These are phyloP conservation scores for Hyaloscypha variabilis DNA, from an alignment of 495 filamentous ascomycete species.

Conservation along the genomic window DNA sequence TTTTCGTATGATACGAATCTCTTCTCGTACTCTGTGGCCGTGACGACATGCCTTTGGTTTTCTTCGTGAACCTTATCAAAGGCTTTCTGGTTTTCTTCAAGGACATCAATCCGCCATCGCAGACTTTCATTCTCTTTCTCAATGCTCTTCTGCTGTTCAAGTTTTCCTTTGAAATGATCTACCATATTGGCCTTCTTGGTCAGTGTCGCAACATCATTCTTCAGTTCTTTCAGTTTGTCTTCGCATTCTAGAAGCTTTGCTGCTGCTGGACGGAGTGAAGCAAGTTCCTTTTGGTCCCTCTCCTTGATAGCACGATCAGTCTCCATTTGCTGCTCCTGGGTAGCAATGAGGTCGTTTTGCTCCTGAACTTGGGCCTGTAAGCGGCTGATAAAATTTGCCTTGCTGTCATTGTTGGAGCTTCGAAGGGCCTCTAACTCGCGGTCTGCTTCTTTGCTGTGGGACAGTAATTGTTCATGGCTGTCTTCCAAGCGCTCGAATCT, in stretches of 20 bases:
- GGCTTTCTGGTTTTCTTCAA: slow-evolving; percentile 59
- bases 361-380: slow-evolving; percentile 42
- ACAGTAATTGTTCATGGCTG: slow-evolving; percentile 61
- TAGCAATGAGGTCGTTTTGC: slow-evolving; percentile 52
- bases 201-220: slow-evolving; percentile 72
- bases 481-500: slow-evolving; percentile 60
- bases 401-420: slow-evolving; percentile 20
- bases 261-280: slow-evolving; percentile 47
- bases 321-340: slow-evolving; percentile 58
- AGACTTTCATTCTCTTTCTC: slow-evolving; percentile 71
- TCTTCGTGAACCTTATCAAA: slow-evolving; percentile 44
- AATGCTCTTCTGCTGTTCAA: slow-evolving; percentile 69
- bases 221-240: slow-evolving; percentile 65
- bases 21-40: slow-evolving; percentile 33
- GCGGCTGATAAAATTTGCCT: slow-evolving; percentile 17
- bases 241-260: slow-evolving; percentile 46
- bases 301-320: slow-evolving; percentile 39
- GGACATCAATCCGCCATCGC: slow-evolving; percentile 60
- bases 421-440: slow-evolving; percentile 42
- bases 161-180: slow-evolving; percentile 75
- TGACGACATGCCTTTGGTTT: slow-evolving; percentile 33
- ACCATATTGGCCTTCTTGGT: slow-evolving; percentile 78
- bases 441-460: slow-evolving; percentile 57
- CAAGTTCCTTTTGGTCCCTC: slow-evolving; percentile 66
- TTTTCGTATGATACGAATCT: slow-evolving; percentile 46